Evolutionary conservation across 192 early-diverging fungal species (phyloP).

Genomic region (Backusella mclennaniae): DNA sequence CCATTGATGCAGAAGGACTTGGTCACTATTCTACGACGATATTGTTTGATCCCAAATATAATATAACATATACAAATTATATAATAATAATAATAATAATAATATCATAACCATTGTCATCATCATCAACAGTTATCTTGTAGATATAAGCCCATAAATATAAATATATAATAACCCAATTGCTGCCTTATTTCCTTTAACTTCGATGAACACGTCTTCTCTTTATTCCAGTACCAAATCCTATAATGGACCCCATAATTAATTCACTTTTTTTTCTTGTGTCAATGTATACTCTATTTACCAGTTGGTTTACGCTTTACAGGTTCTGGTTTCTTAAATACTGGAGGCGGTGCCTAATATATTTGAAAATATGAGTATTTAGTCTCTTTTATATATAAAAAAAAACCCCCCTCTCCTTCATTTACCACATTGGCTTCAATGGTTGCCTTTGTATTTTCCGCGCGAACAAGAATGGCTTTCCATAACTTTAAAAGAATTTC

Average conservation of each 20-base stretch:
- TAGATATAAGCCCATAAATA: not conserved
- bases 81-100: not conserved
- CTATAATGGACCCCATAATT: not conserved
- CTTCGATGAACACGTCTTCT: not conserved
- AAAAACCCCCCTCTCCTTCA: no score
- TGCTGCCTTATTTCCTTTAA: not conserved
- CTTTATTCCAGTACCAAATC: not conserved
- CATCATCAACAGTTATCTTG: no score
- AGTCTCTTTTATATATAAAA: not conserved
- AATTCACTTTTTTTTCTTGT: not conserved
- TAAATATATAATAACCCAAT: not conserved
- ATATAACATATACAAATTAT: not conserved
- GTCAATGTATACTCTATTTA: not conserved
- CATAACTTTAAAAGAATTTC: not conserved
- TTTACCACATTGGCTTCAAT: not conserved
- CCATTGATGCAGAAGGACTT: conserved; percentile 49
- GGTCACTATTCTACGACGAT: conserved; percentile 39
- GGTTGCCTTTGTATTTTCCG: not conserved
- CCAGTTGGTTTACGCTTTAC: not conserved
- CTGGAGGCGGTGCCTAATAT: not conserved
- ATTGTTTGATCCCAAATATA: conserved; percentile 23
- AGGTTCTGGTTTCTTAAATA: not conserved
- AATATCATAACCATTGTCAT: not conserved
- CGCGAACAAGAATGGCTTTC: not conserved
- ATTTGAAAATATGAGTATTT: not conserved